A percentile compares a stretch with the other conserved stretches of the same genome.
phyloP scores from a whole-genome alignment of 495 filamentous ascomycete genomes.

The Clavariopsis aquatica region DNA sequence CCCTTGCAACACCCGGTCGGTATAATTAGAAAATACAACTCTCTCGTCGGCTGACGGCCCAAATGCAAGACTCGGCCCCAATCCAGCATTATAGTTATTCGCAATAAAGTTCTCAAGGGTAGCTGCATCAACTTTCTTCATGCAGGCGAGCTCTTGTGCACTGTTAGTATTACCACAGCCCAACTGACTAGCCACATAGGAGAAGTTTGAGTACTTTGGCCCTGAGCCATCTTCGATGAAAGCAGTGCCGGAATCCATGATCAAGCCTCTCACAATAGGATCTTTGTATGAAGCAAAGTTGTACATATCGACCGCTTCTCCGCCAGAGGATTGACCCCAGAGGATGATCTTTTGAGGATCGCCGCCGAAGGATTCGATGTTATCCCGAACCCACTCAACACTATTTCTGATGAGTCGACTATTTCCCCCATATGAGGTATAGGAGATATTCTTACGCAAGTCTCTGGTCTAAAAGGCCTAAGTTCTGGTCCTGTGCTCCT shows the following conservation, averaged over 20 bases:
- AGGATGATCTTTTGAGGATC: conserved; percentile 44
- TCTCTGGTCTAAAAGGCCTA: conserved; percentile 65
- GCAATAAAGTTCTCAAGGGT: conserved; percentile 47
- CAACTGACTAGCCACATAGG: conserved; percentile 48
- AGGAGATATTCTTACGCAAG: conserved; percentile 38
- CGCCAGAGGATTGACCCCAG: conserved; percentile 40
- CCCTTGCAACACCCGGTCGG: conserved; percentile 36
- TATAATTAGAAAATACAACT: conserved; percentile 41
- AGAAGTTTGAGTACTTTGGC: conserved; percentile 42
- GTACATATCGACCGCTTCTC: conserved; percentile 28
- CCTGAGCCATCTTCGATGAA: conserved; percentile 19
- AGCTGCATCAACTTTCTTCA: conserved; percentile 48
- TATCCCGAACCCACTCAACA: conserved; percentile 21
- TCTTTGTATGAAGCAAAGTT: conserved; percentile 29
- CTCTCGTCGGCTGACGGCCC: conserved; percentile 38
- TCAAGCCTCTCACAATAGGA: conserved; percentile 41
- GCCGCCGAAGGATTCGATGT: conserved; percentile 43
- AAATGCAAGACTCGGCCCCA: conserved; percentile 34
- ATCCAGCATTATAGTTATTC: conserved; percentile 29
- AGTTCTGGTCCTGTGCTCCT: conserved; percentile 42
- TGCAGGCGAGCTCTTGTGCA: conserved; percentile 50
- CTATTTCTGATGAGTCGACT: background rate
- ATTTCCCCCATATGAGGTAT: conserved; percentile 57
- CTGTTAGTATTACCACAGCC: conserved; percentile 49
- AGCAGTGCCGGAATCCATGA: conserved; percentile 34